phyloP scores from a whole-genome alignment of 2,329 filamentous ascomycete species.

The Aureobasidium vineae region DNA sequence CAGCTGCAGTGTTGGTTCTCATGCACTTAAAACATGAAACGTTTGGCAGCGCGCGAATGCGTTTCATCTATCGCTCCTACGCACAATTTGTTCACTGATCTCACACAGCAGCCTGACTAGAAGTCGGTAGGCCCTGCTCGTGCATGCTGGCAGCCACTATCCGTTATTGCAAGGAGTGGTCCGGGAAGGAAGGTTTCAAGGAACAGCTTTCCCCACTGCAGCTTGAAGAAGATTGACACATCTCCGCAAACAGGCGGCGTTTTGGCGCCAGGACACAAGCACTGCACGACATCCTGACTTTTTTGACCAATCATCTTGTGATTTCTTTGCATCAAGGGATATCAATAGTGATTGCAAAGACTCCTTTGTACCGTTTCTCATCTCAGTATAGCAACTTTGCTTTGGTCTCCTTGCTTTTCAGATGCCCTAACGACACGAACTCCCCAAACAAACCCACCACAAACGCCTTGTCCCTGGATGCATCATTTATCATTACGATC shows the following conservation, averaged over 20 bases:
- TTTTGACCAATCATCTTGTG: not conserved
- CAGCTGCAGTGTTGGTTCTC: slow-evolving; percentile 19
- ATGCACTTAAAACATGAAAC: slow-evolving; percentile 24
- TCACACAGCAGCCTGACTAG: not conserved
- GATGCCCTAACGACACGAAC: not conserved
- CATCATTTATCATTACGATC: not conserved
- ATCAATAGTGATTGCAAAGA: not conserved
- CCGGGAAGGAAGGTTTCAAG: slow-evolving; percentile 9
- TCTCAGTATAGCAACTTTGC: not conserved
- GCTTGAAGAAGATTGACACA: slow-evolving; percentile 13
- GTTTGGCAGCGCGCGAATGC: slow-evolving; percentile 4
- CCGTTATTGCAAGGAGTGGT: slow-evolving; percentile 16
- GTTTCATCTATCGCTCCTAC: slow-evolving; percentile 16
- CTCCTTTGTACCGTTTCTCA: not conserved
- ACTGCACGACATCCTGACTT: slow-evolving; percentile 18
- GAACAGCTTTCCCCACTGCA: slow-evolving; percentile 8
- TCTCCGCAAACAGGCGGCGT: slow-evolving; percentile 7
- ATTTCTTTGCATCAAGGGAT: not conserved
- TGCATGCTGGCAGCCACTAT: slow-evolving; percentile 1
- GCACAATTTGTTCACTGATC: slow-evolving; percentile 11
- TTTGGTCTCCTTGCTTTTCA: not conserved
- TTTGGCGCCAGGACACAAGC: slow-evolving; percentile 1
- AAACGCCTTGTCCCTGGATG: not conserved
- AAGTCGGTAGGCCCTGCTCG: not conserved
- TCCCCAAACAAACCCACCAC: not conserved